These are phyloP conservation scores for Fusarium agapanthi DNA, from an alignment of 2,329 filamentous ascomycete species.

Conservation along the genomic window DNA sequence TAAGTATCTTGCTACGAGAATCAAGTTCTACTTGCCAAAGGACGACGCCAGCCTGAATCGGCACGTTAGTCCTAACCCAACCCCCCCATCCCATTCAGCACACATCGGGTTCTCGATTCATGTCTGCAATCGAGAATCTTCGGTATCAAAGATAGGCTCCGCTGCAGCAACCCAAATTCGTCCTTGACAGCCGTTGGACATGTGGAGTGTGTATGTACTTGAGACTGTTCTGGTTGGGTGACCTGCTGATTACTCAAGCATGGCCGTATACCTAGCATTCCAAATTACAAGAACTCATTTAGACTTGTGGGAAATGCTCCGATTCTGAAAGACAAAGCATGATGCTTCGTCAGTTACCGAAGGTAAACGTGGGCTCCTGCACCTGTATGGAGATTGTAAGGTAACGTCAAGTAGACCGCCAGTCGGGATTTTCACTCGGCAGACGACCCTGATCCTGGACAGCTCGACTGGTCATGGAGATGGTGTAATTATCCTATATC, in stretches of 20 bases:
- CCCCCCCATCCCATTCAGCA: constrained; percentile 12
- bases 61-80: constrained; percentile 10
- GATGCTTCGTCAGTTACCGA: constrained; percentile 20
- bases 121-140: constrained; percentile 2
- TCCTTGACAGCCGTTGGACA: constrained; percentile 8
- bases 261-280: constrained; percentile 9
- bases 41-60: constrained; percentile 1
- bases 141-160: constrained; percentile 13
- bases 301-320: constrained; percentile 19
- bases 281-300: constrained; percentile 5
- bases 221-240: background rate
- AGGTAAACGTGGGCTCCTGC: constrained; percentile 14
- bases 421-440: constrained; percentile 34
- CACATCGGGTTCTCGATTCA: background rate
- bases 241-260: background rate
- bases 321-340: constrained; percentile 10
- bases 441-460: constrained; percentile 26
- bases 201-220: background rate
- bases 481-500: background rate
- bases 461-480: background rate
- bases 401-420: constrained; percentile 31
- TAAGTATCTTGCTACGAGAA: background rate
- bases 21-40: constrained; percentile 10
- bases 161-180: background rate
- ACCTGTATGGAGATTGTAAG: constrained; percentile 16